Evolutionary conservation across 257 asterid species (phyloP), one percentile per base, ranked within the genome.

Genomic region (Solanum etuberosum): DNA sequence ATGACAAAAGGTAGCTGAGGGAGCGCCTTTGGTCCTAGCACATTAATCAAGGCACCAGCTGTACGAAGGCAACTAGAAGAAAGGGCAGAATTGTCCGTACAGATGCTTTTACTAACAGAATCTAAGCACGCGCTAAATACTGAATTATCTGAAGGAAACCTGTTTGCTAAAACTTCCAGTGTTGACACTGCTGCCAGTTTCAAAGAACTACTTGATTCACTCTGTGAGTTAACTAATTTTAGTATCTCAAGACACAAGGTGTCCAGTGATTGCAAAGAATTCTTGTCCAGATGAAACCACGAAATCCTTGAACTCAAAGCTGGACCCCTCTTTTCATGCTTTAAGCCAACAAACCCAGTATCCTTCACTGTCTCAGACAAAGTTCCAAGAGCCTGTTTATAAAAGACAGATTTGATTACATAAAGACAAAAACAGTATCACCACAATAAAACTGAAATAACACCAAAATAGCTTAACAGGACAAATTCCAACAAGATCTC

Each of bases 21-120:
- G 83, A 95, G 93, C 48, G 98, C 98, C 90, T 86, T 92, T 16
- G 93, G 96, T 86, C 99, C 99, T 83, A 97, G 96, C 29, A 96
- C 97, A 86, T 91, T 92, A 88, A 96, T 88, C 80, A 97, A 90
- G 83, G 99, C 94, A 85, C 98, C 96, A 77, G 95, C 88, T 18
- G 99, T 90, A 32, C 93, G 95, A 85, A 97, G 98, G 86, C 96
- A 93, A 81, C 92, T 92, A 54, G 92, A 93, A 73, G 99, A 94
- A 83, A 95, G 91, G 85, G 93, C 86, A 88, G 91, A 86, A 91
- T 94, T 90, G 72, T 91, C 92, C 2, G 96, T 91, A 88, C 91
- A 85, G 86, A 94, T 94, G 87, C 89, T 93, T 88, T 89, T 92
- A 91, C 94, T 88, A 18, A 96, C 92, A 88, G 96, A 90, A 88